Conservation (phyloP, 192 early-diverging fungal species). For the Chytriomyces sp. region DNA sequence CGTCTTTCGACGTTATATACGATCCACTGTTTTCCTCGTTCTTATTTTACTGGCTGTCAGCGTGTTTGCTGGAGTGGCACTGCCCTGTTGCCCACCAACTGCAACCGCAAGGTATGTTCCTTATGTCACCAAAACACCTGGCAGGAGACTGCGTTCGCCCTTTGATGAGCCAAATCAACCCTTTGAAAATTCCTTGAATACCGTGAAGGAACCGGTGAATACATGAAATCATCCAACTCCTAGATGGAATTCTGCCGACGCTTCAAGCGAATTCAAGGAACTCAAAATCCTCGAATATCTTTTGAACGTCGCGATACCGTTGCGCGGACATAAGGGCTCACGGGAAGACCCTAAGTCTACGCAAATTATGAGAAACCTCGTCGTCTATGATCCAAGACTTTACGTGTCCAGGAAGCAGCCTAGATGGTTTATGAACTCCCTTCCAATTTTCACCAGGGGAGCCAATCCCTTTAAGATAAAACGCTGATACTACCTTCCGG, state of each 20-base stretch:
- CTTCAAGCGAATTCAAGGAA: slow-evolving; percentile 26
- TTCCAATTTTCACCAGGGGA: slow-evolving; percentile 29
- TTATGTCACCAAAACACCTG: slow-evolving; percentile 17
- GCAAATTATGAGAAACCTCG: slow-evolving; percentile 10
- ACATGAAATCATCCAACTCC: background rate
- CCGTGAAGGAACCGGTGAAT: slow-evolving; percentile 14
- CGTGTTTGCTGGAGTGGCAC: background rate
- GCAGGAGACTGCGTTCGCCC: slow-evolving; percentile 7
- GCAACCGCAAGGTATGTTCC: slow-evolving; percentile 27
- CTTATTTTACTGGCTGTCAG: background rate
- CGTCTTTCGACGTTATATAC: slow-evolving; percentile 1
- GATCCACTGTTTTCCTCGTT: background rate
- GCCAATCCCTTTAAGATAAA: slow-evolving; percentile 22
- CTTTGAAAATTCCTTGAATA: slow-evolving; percentile 11
- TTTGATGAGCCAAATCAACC: slow-evolving; percentile 13
- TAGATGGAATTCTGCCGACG: slow-evolving; percentile 5
- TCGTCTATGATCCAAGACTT: slow-evolving; percentile 9
- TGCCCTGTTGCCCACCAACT: slow-evolving; percentile 21
- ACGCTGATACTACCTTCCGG: background rate
- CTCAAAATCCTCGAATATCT: slow-evolving; percentile 28
- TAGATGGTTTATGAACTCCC: slow-evolving; percentile 14
- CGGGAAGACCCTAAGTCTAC: slow-evolving; percentile 22
- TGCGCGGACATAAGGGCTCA: slow-evolving; percentile 21
- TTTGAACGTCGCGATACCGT: slow-evolving; percentile 6
- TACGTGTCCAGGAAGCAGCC: slow-evolving; percentile 8